Percentiles rank a stretch among this genome's conserved stretches.
Conservation (phyloP, 169 alveolate genomes). For the Plasmodium inui region DNA sequence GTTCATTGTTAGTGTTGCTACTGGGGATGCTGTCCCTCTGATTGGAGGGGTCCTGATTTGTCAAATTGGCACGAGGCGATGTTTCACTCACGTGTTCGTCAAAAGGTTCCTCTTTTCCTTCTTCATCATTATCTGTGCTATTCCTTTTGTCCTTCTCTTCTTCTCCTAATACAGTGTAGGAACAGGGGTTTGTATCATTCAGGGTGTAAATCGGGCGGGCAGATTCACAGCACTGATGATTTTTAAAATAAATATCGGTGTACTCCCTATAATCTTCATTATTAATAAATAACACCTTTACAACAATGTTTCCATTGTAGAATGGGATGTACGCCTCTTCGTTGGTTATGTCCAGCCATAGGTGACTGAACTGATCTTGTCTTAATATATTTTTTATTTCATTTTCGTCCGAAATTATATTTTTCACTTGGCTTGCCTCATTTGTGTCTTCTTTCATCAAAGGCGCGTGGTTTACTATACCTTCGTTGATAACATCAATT, state of each 20-base stretch:
- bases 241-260: conserved; percentile 50
- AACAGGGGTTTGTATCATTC: conserved; percentile 41
- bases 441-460: conserved; percentile 26
- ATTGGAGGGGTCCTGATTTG: conserved; percentile 8
- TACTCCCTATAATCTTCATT: conserved; percentile 53
- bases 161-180: conserved; percentile 7
- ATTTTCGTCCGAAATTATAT: conserved; percentile 57
- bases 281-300: conserved; percentile 68
- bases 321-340: conserved; percentile 58
- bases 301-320: conserved; percentile 31
- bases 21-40: neutral
- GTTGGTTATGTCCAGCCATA: conserved; percentile 69
- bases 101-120: neutral
- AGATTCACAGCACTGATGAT: neutral
- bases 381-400: conserved; percentile 67
- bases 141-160: conserved; percentile 12
- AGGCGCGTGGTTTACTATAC: conserved; percentile 30
- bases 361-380: conserved; percentile 48
- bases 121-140: conserved; percentile 21
- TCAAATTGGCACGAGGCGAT: neutral
- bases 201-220: neutral
- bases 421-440: neutral
- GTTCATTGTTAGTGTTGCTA: neutral
- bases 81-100: neutral
- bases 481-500: conserved; percentile 63